phyloP scores from a whole-genome alignment of 75 land plant genomes.

The Cunninghamia lanceolata region DNA sequence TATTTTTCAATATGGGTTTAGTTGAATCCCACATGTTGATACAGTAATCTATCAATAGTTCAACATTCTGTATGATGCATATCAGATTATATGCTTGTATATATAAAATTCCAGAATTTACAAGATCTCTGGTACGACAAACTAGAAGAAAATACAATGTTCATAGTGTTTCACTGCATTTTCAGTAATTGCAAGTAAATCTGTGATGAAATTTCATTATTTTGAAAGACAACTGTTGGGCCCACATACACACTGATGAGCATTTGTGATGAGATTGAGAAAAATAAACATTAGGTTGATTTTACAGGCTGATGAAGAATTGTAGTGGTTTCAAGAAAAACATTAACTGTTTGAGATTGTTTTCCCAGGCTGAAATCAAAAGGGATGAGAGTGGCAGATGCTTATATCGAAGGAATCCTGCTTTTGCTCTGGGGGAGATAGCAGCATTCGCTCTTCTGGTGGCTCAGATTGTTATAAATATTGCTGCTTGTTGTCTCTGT shows the following conservation, averaged over 20 bases:
- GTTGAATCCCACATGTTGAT: neutral
- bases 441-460: constrained; percentile 55
- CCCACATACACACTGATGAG: too few relatives aligned
- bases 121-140: too few relatives aligned
- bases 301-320: neutral
- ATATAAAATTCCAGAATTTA: too few relatives aligned
- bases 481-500: constrained; percentile 63
- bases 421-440: constrained; percentile 47
- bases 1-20: neutral
- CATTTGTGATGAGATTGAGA: too few relatives aligned
- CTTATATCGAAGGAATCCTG: constrained; percentile 60
- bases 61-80: constrained; percentile 12
- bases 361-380: constrained; percentile 22
- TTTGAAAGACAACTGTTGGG: neutral
- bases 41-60: neutral
- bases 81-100: too few relatives aligned
- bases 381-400: constrained; percentile 23
- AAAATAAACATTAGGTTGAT: neutral
- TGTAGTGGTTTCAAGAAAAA: neutral
- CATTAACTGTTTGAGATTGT: neutral
- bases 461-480: constrained; percentile 60
- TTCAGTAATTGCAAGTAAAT: neutral
- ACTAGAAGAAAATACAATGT: neutral
- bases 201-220: neutral
- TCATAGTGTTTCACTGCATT: neutral